Base-by-base conservation (phyloP, 2,329 filamentous ascomycete genomes). In the Fusarium pseudoanthophilum region DNA sequence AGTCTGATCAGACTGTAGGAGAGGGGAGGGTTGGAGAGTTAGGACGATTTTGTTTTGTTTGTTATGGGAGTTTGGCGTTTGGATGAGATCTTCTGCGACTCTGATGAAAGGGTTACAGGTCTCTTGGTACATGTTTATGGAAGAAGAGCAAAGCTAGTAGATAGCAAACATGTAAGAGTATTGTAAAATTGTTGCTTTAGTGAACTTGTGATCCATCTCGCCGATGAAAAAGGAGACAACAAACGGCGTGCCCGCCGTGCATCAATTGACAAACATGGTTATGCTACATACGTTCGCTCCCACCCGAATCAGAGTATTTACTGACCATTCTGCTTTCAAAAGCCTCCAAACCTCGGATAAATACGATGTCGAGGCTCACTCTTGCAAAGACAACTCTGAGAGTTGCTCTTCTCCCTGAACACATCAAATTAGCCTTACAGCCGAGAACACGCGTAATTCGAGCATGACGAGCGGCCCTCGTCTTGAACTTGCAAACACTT, bases 161-260 rank as follows among this genome's bases (percentile, higher is more conserved):
- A 28, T 21, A 28, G 45, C 45, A 46, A 28, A 21, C 5, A 28
- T 28, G 6, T 11, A 11, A 14, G 9, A 28, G 5, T 28, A 4
- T 28, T 28, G 26, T 21, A 46, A 46, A 21, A 0, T 21, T 0
- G 0, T 3, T 11, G 5, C 0, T 6, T 7, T 24, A 0, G 13
- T 14, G 4, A 14, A 46, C 1, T 15, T 2, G 18, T 46, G 13
- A 28, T 21, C 15, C 0, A 26, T 46, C 8, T 2, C 0, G 4
- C 5, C 26, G 3, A 7, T 21, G 18, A 28, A 4, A 8, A 3
- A 15, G 15, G 4, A 21, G 24, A 7, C 5, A 2, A 26, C 1
- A 15, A 28, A 21, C n/a, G 24, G 11, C 4, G 2, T 46, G 5
- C 8, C 1, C 6, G 7, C 7, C 5, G 8, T 28, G 11, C 2